A percentile compares a stretch with the other conserved stretches of the same genome.
Conservation (phyloP, 495 filamentous ascomycete genomes). For the Trichocladium antarcticum region DNA sequence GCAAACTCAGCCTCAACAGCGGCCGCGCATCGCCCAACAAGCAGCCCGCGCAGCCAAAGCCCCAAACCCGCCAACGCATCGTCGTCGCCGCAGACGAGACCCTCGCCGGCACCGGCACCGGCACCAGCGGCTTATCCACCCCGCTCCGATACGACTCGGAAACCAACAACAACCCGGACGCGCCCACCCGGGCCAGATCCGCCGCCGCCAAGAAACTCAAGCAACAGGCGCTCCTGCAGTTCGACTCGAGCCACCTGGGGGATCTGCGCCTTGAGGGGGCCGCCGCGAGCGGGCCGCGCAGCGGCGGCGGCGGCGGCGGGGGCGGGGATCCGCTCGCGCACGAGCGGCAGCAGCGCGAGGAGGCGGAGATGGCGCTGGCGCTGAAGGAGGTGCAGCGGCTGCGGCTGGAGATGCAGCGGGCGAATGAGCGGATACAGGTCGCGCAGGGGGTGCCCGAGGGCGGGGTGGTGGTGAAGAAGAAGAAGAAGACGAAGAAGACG, state of each 20-base stretch:
- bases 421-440: conserved; percentile 67
- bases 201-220: conserved; percentile 27
- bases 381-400: conserved; percentile 77
- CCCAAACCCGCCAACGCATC: conserved; percentile 38
- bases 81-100: conserved; percentile 55
- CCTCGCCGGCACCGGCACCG: conserved; percentile 27
- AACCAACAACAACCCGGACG: conserved; percentile 25
- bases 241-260: conserved; percentile 72
- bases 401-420: conserved; percentile 82
- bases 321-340: conserved; percentile 30
- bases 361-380: conserved; percentile 73
- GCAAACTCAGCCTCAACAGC: conserved; percentile 28
- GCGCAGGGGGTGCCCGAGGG: conserved; percentile 58
- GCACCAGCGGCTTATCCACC: conserved; percentile 33
- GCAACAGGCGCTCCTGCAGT: conserved; percentile 52
- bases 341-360: conserved; percentile 51
- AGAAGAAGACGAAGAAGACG: conserved; percentile 48
- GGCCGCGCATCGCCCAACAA: background rate
- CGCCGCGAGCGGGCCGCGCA: conserved; percentile 26
- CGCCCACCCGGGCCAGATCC: conserved; percentile 9
- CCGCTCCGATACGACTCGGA: conserved; percentile 38
- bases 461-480: conserved; percentile 67
- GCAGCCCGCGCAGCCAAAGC: conserved; percentile 12
- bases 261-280: conserved; percentile 48
- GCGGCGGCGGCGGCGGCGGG: background rate